Evolutionary conservation across 1,139 yeast genomes (phyloP), one percentile per base, ranked within the genome.

Genomic region (Scheffersomyces titani): DNA sequence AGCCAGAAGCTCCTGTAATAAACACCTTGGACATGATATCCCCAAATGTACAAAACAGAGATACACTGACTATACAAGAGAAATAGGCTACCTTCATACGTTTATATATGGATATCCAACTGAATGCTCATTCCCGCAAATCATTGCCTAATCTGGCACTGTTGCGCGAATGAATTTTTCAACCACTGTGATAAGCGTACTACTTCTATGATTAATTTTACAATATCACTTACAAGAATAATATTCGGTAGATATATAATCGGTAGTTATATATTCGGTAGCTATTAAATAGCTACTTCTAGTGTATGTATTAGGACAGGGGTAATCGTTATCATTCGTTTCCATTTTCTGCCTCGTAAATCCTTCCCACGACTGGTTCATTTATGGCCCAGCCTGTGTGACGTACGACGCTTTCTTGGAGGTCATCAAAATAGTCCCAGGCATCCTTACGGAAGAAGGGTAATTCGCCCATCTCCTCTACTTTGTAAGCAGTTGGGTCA

Each of bases 1-100:
- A 77, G 5, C 82, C 81, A 18, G 77, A 69, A n/a, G 78, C 81
- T 19, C 82, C 82, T 4, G 81, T 69, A 7, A 78, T 72, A 54
- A 75, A 72, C 16, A 75, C 74, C 16, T 52, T 56, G 2, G 59
- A n/a, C 59, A 58, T 54, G n/a, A 19, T 46, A 2, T 30, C 16
- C 16, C 40, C 13, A 30, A 16, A 11, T 30, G 13, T 3, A 30
- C 3, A 30, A 6, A 3, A 30, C 2, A 3, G 3, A 11, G 16
- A 30, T 7, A 30, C 11, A 7, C n/a, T n/a, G n/a, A n/a, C n/a
- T n/a, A n/a, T n/a, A n/a, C n/a, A n/a, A n/a, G n/a, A n/a, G n/a
- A n/a, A n/a, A n/a, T n/a, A n/a, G n/a, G n/a, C n/a, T n/a, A n/a
- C n/a, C n/a, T n/a, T n/a, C n/a, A n/a, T n/a, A n/a, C n/a, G n/a